Conservation (phyloP, 1,139 yeast species). For the Suhomyces ambrosiae region DNA sequence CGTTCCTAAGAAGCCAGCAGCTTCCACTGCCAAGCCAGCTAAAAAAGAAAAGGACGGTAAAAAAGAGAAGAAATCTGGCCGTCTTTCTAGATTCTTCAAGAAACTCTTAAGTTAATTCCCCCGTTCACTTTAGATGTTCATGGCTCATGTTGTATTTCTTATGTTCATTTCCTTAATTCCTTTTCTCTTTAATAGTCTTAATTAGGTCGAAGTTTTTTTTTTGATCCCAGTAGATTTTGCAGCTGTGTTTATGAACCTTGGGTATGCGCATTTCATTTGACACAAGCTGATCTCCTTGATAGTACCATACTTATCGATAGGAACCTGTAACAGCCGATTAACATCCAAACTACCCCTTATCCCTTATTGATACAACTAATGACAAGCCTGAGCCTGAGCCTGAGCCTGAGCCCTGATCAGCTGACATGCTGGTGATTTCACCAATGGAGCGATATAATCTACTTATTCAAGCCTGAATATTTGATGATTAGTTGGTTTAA, state of each 20-base stretch:
- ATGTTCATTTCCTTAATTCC: slow-evolving; percentile 11
- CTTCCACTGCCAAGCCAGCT: slow-evolving; percentile 13
- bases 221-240: not conserved
- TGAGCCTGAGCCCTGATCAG: not conserved
- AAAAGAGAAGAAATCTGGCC: slow-evolving; percentile 43
- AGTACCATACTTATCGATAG: too few relatives aligned
- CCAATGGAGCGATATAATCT: not conserved
- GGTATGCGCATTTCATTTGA: not conserved
- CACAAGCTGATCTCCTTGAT: not conserved
- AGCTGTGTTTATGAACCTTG: not conserved
- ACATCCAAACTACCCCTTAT: too few relatives aligned
- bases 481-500: too few relatives aligned
- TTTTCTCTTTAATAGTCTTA: slow-evolving; percentile 11
- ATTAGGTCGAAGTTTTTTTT: slow-evolving; percentile 9
- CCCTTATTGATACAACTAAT: too few relatives aligned
- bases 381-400: too few relatives aligned
- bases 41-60: slow-evolving; percentile 30
- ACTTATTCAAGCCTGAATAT: not conserved
- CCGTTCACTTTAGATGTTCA: slow-evolving; percentile 6
- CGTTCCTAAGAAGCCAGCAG: slow-evolving; percentile 13
- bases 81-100: slow-evolving; percentile 47
- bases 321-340: too few relatives aligned
- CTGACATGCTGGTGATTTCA: not conserved
- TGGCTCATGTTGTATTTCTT: slow-evolving; percentile 11
- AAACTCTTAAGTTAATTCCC: slow-evolving; percentile 35